Evolutionary conservation across 2,329 filamentous ascomycete genomes (phyloP).

Genomic region (Sporothrix humicola): DNA sequence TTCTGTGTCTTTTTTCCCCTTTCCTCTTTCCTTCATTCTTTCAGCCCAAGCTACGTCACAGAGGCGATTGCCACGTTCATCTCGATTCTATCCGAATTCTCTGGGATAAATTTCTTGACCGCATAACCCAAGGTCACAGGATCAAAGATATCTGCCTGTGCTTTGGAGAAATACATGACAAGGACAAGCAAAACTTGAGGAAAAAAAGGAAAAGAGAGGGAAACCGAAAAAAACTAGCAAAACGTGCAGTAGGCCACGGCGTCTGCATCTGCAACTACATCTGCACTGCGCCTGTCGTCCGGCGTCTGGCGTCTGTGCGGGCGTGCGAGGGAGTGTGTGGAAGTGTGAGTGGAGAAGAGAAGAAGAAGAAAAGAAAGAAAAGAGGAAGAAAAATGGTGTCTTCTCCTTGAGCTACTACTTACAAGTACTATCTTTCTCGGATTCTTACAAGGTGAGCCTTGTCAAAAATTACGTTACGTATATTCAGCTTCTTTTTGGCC

Average conservation of each 20-base stretch:
- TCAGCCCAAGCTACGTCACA: constrained; percentile 5
- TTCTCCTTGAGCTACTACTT: too few species aligned
- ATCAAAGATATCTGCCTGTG: constrained; percentile 4
- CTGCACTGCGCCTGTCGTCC: not conserved
- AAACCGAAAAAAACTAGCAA: not conserved
- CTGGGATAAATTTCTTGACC: not conserved
- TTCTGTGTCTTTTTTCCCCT: not conserved
- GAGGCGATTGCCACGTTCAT: not conserved
- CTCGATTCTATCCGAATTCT: not conserved
- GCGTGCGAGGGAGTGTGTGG: not conserved
- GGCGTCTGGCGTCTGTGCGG: not conserved
- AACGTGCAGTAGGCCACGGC: not conserved
- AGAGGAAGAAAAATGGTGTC: not conserved
- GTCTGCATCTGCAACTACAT: not conserved
- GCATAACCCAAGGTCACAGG: constrained; percentile 17
- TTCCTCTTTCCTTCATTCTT: not conserved
- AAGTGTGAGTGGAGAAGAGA: constrained; percentile 26
- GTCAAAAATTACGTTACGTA: not conserved
- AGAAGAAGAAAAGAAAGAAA: not conserved
- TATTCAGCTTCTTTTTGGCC: too few species aligned
- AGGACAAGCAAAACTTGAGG: not conserved
- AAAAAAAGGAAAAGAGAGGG: not conserved
- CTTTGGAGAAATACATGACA: not conserved
- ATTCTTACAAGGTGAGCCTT: not conserved
- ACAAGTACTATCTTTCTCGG: too few species aligned